Evolutionary conservation across 495 filamentous ascomycete species (phyloP).

Genomic region (Chlorociboria aeruginascens): DNA sequence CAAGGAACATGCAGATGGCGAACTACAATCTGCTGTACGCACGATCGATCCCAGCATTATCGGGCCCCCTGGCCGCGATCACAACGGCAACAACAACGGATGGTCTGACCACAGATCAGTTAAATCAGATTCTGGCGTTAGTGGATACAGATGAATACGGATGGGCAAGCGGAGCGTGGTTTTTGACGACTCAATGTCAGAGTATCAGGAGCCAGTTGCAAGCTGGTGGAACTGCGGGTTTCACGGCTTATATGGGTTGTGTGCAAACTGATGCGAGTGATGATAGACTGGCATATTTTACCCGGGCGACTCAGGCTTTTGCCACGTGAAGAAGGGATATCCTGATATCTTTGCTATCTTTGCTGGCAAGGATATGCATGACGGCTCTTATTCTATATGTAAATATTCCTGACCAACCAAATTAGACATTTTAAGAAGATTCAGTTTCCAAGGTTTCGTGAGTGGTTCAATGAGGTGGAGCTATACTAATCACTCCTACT

Average conservation of each 20-base stretch:
- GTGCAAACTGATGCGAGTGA: conserved; percentile 39
- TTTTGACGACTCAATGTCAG: conserved; percentile 51
- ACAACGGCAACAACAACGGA: conserved; percentile 11
- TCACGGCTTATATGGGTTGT: conserved; percentile 51
- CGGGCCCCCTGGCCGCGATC: conserved; percentile 25
- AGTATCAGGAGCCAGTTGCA: conserved; percentile 38
- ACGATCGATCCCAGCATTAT: conserved; percentile 37
- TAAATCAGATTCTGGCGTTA: conserved; percentile 42
- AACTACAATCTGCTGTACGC: conserved; percentile 53
- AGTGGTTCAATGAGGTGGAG: too few relatives aligned
- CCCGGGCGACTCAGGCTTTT: conserved; percentile 30
- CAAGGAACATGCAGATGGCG: conserved; percentile 64
- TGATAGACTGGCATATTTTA: conserved; percentile 46
- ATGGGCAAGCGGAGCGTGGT: conserved; percentile 71
- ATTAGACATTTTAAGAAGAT: too few relatives aligned
- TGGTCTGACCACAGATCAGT: conserved; percentile 18
- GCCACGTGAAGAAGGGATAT: conserved; percentile 11
- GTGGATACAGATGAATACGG: conserved; percentile 49
- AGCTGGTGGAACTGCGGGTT: conserved; percentile 45
- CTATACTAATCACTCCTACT: too few relatives aligned
- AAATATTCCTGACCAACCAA: background rate
- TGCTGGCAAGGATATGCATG: conserved; percentile 6
- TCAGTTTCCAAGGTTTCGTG: too few relatives aligned
- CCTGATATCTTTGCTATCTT: background rate
- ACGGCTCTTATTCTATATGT: background rate